Percentiles rank a stretch among this genome's conserved stretches.
These are phyloP conservation scores for Fusarium sp. DNA, from an alignment of 2,329 filamentous ascomycete genomes.

Conservation along the genomic window DNA sequence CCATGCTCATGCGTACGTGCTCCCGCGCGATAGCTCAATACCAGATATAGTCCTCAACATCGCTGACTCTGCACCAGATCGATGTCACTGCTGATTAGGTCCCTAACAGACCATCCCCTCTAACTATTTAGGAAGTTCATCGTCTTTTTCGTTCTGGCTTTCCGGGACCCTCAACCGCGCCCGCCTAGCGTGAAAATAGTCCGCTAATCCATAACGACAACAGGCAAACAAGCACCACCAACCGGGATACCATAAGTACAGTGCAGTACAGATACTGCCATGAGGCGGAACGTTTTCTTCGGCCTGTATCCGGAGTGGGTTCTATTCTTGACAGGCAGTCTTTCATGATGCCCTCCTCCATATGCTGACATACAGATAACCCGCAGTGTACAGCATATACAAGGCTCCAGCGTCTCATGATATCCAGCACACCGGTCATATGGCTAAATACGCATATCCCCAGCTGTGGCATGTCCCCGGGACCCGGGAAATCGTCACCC, in stretches of 20 bases:
- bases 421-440: conserved; percentile 8
- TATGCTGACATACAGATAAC: not conserved
- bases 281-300: not conserved
- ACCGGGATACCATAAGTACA: not conserved
- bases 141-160: conserved; percentile 19
- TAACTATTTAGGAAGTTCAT: conserved; percentile 8
- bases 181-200: conserved; percentile 30
- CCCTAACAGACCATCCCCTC: conserved; percentile 2
- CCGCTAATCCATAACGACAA: conserved; percentile 15
- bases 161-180: conserved; percentile 27
- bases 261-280: not conserved
- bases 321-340: not conserved
- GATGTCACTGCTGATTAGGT: conserved; percentile 21
- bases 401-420: not conserved
- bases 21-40: conserved; percentile 33
- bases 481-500: conserved; percentile 12
- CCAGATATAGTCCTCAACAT: not conserved
- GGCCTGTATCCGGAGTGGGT: conserved; percentile 1
- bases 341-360: conserved; percentile 1
- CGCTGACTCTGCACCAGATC: conserved; percentile 6
- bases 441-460: conserved; percentile 6
- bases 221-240: conserved; percentile 7
- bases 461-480: conserved; percentile 14
- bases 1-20: not conserved
- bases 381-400: not conserved